Evolutionary conservation across 139 green algal genomes (phyloP).

Genomic region (Chlamydomonas eustigma): DNA sequence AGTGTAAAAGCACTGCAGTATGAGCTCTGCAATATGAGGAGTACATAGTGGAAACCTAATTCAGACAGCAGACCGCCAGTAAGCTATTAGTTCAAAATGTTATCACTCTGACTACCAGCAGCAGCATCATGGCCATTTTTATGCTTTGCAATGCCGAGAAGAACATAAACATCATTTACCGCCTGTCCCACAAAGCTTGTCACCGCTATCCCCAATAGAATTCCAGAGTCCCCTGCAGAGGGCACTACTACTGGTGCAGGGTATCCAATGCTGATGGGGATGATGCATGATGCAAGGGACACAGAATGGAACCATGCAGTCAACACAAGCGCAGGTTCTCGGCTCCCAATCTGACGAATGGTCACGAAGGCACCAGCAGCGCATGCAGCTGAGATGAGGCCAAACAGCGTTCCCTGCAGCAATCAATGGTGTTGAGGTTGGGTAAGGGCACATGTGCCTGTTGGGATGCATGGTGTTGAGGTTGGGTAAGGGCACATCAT

Average conservation of each 20-base stretch:
- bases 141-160: too few species aligned
- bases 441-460: too few species aligned
- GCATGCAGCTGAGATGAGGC: constrained; percentile 25
- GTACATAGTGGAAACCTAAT: too few species aligned
- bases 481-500: too few species aligned
- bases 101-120: not conserved
- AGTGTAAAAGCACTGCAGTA: too few species aligned
- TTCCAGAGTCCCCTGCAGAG: not conserved
- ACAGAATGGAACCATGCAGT: not conserved
- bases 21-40: too few species aligned
- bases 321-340: constrained; percentile 30
- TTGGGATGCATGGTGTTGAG: too few species aligned
- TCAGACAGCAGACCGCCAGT: too few species aligned
- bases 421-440: too few species aligned
- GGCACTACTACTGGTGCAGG: not conserved
- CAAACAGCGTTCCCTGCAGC: constrained; percentile 25
- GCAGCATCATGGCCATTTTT: not conserved
- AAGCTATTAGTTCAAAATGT: not conserved
- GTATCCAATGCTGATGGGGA: not conserved
- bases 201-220: not conserved
- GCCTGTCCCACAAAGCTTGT: not conserved
- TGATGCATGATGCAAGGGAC: not conserved
- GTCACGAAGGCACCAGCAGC: constrained; percentile 42
- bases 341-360: constrained; percentile 36
- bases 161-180: not conserved